phyloP scores from a whole-genome alignment of 2,329 filamentous ascomycete species.

The Cytospora leucostoma region DNA sequence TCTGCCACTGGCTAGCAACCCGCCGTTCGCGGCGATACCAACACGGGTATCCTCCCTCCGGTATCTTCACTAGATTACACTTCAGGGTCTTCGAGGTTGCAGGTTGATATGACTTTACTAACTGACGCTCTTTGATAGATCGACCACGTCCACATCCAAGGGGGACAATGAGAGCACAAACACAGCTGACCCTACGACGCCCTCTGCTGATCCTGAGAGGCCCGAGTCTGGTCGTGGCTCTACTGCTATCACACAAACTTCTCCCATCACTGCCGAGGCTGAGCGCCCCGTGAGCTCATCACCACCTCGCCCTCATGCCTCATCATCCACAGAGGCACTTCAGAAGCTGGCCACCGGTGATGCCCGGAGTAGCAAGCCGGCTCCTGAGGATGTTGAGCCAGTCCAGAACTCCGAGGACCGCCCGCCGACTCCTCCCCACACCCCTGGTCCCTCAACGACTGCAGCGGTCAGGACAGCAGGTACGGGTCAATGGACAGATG shows the following conservation, averaged over 20 bases:
- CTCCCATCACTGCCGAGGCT: conserved; percentile 23
- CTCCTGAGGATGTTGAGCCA: neutral
- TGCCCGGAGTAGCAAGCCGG: neutral
- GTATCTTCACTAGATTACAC: conserved; percentile 11
- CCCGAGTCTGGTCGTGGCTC: conserved; percentile 20
- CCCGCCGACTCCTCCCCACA: conserved; percentile 25
- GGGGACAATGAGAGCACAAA: conserved; percentile 16
- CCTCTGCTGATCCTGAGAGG: conserved; percentile 14
- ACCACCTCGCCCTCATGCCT: conserved; percentile 7
- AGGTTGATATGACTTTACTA: neutral
- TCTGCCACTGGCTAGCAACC: conserved; percentile 26
- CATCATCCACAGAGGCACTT: conserved; percentile 14
- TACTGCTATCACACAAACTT: conserved; percentile 18
- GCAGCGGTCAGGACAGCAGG: conserved; percentile 2
- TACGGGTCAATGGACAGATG: neutral
- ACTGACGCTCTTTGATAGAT: neutral
- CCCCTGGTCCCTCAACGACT: conserved; percentile 17
- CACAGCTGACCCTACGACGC: conserved; percentile 10
- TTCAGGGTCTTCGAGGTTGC: neutral
- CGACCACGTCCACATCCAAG: conserved; percentile 8
- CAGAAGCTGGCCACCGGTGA: conserved; percentile 9
- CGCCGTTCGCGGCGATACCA: conserved; percentile 17
- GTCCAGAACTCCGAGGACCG: conserved; percentile 11
- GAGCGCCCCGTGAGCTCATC: conserved; percentile 17
- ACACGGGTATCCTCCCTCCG: conserved; percentile 16